Evolutionary conservation across 345 rosid genomes (phyloP), one percentile per base, ranked within the genome.

Genomic region (Eucalyptus brandiana): DNA sequence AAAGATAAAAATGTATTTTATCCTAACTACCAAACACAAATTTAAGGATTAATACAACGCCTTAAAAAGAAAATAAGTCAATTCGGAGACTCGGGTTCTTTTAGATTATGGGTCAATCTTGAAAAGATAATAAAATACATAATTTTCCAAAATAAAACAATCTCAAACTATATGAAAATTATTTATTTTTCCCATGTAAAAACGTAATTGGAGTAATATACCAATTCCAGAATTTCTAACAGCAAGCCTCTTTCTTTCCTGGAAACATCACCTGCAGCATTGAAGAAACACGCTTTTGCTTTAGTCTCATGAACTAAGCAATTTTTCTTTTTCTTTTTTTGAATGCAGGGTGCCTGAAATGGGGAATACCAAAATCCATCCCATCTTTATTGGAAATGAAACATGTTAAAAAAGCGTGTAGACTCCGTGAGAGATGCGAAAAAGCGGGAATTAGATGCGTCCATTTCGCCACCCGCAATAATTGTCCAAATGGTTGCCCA

Each of bases 11-110:
- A 5, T 49, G 17, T 5, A 49, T 49, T 50, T 50, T 3, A 18
- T 51, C 9, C 0, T 51, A 51, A 51, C 8, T 18, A 18, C 2
- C 19, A 51, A 51, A 51, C 4, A 7, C 0, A 51, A 51, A 0
- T 23, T 23, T 21, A 54, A 54, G 1, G 1, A 28, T 54, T 23
- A 21, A 62, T 62, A 30, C 1, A 30, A 6, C 1, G 8, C 5
- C 81, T 72, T 72, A 18, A 37, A 34, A 34, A 3, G 3, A 17
- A 72, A 10, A 9, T 18, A 69, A 72, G 8, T 72, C 45, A 72
- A 34, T 34, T 34, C 26, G 0, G 1, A 72, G 44, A 72, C 13
- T 11, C 14, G 0, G 9, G 9, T 1, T 32, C 37, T 65, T 9
- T n/a, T 18, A 18, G 18, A 17, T 34, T 72, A 72, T 18, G 44